Conservation (phyloP, 495 filamentous ascomycete genomes). For the Aspergillus hancockii region DNA sequence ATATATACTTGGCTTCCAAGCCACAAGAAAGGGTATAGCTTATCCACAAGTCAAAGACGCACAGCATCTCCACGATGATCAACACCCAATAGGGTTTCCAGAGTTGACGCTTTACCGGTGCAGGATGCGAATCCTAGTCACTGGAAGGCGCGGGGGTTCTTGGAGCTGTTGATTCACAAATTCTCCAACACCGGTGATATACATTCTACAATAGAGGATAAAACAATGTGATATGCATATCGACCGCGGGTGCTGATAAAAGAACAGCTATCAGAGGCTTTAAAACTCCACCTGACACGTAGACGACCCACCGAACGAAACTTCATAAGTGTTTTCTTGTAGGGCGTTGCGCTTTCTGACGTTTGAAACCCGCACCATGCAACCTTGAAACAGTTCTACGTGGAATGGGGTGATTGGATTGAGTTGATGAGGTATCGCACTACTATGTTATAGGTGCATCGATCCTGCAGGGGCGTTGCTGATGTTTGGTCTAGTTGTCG, state of each 20-base stretch:
- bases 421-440: not conserved
- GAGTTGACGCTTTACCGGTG: not conserved
- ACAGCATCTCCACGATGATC: not conserved
- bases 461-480: not conserved
- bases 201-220: not conserved
- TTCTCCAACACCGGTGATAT: not conserved
- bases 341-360: not conserved
- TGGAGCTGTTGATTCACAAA: not conserved
- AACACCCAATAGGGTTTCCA: not conserved
- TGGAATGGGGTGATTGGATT: not conserved
- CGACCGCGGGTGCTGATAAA: not conserved
- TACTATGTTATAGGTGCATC: not conserved
- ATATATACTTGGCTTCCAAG: constrained; percentile 3
- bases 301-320: not conserved
- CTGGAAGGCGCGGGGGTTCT: not conserved
- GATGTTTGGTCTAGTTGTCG: not conserved
- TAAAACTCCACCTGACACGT: constrained; percentile 2
- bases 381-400: constrained; percentile 13
- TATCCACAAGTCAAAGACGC: not conserved
- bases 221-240: not conserved
- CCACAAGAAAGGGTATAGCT: not conserved
- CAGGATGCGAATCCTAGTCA: constrained; percentile 1
- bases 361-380: constrained; percentile 13
- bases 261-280: constrained; percentile 1
- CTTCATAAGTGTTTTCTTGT: not conserved